These are phyloP conservation scores for Ceratobasidium sp. DNA, from an alignment of 1,284 basidiomycete species.

Conservation along the genomic window DNA sequence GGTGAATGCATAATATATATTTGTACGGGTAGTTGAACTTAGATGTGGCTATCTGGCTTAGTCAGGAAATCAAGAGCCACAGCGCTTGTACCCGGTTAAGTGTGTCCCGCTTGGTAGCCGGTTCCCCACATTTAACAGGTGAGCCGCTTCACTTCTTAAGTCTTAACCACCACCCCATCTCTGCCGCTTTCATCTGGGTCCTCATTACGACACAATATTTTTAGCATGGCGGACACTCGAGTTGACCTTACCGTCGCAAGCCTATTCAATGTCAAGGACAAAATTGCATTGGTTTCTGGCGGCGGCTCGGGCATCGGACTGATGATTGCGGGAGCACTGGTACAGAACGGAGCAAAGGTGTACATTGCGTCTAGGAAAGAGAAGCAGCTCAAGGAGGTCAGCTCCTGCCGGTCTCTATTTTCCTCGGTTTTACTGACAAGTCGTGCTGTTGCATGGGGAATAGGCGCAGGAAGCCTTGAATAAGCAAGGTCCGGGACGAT, in stretches of 20 bases:
- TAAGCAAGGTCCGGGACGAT: slow-evolving; percentile 66
- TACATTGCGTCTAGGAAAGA: slow-evolving; percentile 90
- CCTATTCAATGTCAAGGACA: slow-evolving; percentile 80
- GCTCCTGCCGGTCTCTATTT: slow-evolving; percentile 41
- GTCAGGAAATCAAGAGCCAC: not conserved
- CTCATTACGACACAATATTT: not conserved
- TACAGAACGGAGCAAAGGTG: slow-evolving; percentile 83
- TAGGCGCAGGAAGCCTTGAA: slow-evolving; percentile 61
- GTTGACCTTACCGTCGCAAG: slow-evolving; percentile 66
- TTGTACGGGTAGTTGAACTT: too few species aligned
- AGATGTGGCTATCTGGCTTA: too few species aligned
- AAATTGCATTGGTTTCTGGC: slow-evolving; percentile 78
- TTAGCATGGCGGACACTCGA: slow-evolving; percentile 47
- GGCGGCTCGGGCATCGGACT: slow-evolving; percentile 81
- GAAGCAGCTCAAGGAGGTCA: slow-evolving; percentile 75
- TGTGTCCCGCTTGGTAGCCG: slow-evolving; percentile 22
- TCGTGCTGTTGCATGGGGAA: slow-evolving; percentile 49
- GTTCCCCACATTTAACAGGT: slow-evolving; percentile 12
- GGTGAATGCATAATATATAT: slow-evolving; percentile 7
- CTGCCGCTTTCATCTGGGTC: not conserved
- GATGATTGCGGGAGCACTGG: slow-evolving; percentile 83
- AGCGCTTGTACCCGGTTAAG: slow-evolving; percentile 22
- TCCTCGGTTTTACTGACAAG: not conserved
- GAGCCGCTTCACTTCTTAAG: too few species aligned
- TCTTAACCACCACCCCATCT: not conserved